Evolutionary conservation across 305 asterid species (phyloP).

Genomic region (Nicotiana rustica): DNA sequence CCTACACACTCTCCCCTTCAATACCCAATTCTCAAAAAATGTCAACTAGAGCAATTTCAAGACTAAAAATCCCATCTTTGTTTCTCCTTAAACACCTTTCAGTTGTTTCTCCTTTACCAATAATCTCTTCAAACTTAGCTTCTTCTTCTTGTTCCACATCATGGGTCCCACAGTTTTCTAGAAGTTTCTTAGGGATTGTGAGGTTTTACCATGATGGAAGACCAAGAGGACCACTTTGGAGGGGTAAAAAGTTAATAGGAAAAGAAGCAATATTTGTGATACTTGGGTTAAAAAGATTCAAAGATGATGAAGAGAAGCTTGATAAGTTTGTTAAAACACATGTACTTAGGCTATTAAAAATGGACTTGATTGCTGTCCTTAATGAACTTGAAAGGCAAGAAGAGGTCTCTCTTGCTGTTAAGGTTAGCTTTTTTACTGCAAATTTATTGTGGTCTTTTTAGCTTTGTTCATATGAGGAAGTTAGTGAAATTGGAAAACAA

Average conservation of each 20-base stretch:
- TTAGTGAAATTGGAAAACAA: no score
- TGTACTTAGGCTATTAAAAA: conserved; percentile 77
- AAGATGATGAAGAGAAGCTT: conserved; percentile 65
- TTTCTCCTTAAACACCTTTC: conserved; percentile 16
- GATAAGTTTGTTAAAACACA: conserved; percentile 76
- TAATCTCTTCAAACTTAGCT: neutral
- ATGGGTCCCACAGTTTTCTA: neutral
- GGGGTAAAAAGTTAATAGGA: conserved; percentile 90
- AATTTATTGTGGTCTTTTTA: no score
- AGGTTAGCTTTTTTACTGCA: conserved; percentile 50
- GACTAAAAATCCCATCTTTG: conserved; percentile 12
- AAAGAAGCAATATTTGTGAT: conserved; percentile 84
- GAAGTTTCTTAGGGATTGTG: conserved; percentile 26
- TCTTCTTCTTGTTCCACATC: neutral
- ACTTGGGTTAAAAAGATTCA: conserved; percentile 75
- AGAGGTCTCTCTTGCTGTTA: conserved; percentile 80
- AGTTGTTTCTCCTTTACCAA: conserved; percentile 14
- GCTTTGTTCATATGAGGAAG: no score
- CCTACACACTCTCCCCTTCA: conserved; percentile 6
- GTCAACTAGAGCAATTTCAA: conserved; percentile 30
- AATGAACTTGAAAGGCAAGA: conserved; percentile 89
- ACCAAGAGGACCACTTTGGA: conserved; percentile 91
- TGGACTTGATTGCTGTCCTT: conserved; percentile 87
- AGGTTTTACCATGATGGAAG: conserved; percentile 84
- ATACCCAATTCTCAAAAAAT: neutral